Conservation (phyloP, 306 rosid species). For the Rosa rugosa region DNA sequence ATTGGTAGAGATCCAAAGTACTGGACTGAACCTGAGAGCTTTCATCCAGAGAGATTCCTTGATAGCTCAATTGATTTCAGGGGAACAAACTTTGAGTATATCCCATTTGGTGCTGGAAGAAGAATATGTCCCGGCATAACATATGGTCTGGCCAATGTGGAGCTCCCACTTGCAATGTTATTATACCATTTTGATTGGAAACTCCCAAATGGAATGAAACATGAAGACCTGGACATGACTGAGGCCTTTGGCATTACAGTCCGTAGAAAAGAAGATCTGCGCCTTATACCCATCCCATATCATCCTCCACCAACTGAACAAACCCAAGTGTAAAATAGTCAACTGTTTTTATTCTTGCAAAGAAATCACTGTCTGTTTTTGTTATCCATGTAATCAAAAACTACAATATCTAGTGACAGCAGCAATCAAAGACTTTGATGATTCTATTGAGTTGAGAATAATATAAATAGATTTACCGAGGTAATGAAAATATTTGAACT, state of each 20-base stretch:
- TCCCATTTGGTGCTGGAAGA: conserved; percentile 29
- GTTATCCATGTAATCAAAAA: not conserved
- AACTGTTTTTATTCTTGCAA: not conserved
- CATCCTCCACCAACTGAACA: conserved; percentile 5
- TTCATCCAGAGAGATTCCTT: conserved; percentile 27
- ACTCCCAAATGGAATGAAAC: conserved; percentile 2
- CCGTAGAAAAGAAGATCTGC: conserved; percentile 1
- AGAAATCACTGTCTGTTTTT: not conserved
- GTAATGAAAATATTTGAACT: not conserved
- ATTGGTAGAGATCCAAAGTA: conserved; percentile 26
- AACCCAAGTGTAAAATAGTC: not conserved
- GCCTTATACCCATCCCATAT: conserved; percentile 21
- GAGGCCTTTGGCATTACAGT: conserved; percentile 9
- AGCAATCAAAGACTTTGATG: not conserved
- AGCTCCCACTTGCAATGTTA: conserved; percentile 22
- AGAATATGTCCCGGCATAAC: conserved; percentile 21
- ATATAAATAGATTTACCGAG: not conserved
- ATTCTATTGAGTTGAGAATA: not conserved
- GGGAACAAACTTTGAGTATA: conserved; percentile 9
- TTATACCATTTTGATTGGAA: conserved; percentile 31
- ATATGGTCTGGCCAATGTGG: conserved; percentile 19
- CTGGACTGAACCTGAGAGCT: conserved; percentile 27
- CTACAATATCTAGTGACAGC: not conserved
- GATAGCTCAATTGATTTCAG: conserved; percentile 19
- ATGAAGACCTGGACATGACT: conserved; percentile 26